Percentiles rank a stretch among this genome's conserved stretches.
These are phyloP conservation scores for Tolypocladium paradoxum DNA, from an alignment of 2,329 filamentous ascomycete genomes.

Conservation along the genomic window DNA sequence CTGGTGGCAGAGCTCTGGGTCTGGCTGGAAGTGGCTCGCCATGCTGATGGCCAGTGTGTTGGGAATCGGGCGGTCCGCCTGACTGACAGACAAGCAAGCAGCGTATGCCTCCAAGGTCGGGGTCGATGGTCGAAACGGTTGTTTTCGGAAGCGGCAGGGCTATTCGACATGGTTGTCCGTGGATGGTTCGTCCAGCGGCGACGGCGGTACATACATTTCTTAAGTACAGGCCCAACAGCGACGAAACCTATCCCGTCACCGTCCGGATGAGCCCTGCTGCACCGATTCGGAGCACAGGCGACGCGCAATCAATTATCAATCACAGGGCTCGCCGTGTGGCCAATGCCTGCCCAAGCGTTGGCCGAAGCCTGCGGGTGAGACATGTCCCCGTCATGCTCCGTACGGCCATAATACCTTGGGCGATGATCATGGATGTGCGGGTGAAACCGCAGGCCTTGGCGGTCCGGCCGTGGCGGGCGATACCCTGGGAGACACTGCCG, in stretches of 20 bases:
- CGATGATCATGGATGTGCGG: neutral
- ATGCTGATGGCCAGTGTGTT: neutral
- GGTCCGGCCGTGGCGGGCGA: neutral
- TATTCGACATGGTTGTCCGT: neutral
- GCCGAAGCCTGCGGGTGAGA: neutral
- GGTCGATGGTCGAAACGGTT: neutral
- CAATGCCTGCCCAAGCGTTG: neutral
- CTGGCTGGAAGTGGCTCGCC: slow-evolving; percentile 6
- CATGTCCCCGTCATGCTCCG: neutral
- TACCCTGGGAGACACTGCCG: neutral
- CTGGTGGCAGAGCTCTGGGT: slow-evolving; percentile 21
- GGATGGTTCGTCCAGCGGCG: neutral
- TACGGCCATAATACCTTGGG: neutral
- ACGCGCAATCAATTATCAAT: too few species aligned
- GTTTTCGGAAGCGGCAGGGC: neutral
- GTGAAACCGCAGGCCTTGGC: neutral
- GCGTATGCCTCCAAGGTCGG: neutral
- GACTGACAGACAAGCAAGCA: neutral
- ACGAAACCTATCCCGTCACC: neutral
- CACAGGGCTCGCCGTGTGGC: neutral
- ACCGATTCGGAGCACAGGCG: neutral
- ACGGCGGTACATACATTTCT: neutral
- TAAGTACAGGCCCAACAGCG: neutral
- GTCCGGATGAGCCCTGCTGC: neutral
- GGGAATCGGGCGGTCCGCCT: neutral